Evolutionary conservation across 352 stramenopile genomes (phyloP), one percentile per base, ranked within the genome.

Genomic region (Aphanomyces invadans): DNA sequence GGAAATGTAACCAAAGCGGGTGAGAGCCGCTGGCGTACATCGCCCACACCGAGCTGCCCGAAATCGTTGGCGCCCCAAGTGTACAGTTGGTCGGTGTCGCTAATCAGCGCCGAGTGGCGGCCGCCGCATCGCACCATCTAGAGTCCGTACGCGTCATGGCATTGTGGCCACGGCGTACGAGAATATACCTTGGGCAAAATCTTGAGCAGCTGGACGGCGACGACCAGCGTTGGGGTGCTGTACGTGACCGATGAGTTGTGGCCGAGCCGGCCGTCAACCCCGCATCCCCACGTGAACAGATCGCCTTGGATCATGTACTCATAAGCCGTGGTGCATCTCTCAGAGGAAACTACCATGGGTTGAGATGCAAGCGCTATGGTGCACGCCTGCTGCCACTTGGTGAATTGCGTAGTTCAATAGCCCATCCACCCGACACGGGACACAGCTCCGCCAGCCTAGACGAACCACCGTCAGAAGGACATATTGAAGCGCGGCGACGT

Each of bases 61-160:
- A 90, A 90, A 49, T 92, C 80, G 55, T 90, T 92, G 0, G 80
- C 82, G 7, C 84, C 84, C 81, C 84, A 90, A 23, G 87, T 71
- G 65, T 88, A 90, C n/a, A 92, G 56, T 48, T 86, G 60, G 51
- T 89, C 80, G 10, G 55, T 68, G 53, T 89, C 80, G 17, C 81
- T 89, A 32, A 92, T 70, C 10, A 87, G 61, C 1, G 81, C 80
- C 28, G 85, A 89, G 72, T 90, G 79, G 19, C 80, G 75, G 1
- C 75, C 81, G 1, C 83, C 83, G 57, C 83, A 92, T 21, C 79
- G 78, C n/a, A 89, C 73, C 10, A 68, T 69, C 3, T 83, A 78
- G 0, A 68, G 73, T 29, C 71, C 71, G 3, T 15, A 56, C 9
- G 17, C 17, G 38, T 48, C 36, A 3, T 15, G 23, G 11, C 26